Evolutionary conservation across 2,329 filamentous ascomycete genomes (phyloP), one percentile per base, ranked within the genome.

Genomic region (Cladosporium sp.): DNA sequence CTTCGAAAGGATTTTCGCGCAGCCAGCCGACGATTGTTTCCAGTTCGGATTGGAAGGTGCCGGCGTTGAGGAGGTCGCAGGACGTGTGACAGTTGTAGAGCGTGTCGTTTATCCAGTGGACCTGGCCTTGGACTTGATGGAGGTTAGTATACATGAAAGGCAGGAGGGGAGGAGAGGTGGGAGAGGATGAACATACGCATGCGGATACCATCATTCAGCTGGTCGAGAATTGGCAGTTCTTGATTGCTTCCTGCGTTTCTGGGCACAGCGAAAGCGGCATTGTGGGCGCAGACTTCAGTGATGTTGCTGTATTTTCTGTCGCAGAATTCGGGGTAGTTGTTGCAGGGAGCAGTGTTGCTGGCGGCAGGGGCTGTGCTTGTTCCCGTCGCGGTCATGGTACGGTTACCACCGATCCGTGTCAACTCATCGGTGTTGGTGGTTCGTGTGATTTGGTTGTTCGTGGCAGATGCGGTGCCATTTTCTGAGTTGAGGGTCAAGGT

Each of bases 1-100:
- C 86, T 57, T 96, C 91, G 70, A 88, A 92, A 0, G 89, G 90
- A 59, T 96, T 83, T 0, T 64, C 59, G 6, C 78, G 76, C 2
- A 96, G 81, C 91, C 91, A 96, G 38, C 73, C 66, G 30, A 75
- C 76, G 11, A 95, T 85, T 0, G 74, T 76, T 6, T 73, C 73
- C 29, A 96, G 80, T 72, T 88, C 93, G 38, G 79, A 72, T 48
- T 84, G 81, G 43, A 93, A 85, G 7, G 86, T 83, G 0, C 92
- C 91, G 2, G 80, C 87, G 58, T 95, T 84, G 27, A 95, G 78
- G 3, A 95, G 72, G 57, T 89, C 80, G 69, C 91, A 96, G 39
- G 79, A 83, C 1, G 86, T 88, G 67, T 96, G 91, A 69, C 91
- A 96, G 60, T 93, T 88, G 68, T 88, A 86, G 39, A 86, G 67